Conservation (phyloP, 345 rosid genomes). For the Nephelium lappaceum region DNA sequence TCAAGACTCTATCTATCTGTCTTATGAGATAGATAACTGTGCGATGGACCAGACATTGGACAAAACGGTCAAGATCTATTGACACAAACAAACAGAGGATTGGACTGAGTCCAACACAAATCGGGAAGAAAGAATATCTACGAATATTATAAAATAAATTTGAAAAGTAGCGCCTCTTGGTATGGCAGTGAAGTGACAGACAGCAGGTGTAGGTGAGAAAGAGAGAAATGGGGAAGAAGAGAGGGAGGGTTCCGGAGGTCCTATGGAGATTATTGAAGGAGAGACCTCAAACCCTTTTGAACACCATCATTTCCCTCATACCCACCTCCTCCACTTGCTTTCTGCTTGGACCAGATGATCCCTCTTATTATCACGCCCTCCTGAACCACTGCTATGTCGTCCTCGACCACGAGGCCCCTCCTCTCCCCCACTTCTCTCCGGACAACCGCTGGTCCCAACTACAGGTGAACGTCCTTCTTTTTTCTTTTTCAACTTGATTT, state of each 20-base stretch:
- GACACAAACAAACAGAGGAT: too few relatives aligned
- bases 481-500: not conserved
- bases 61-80: too few relatives aligned
- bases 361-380: constrained; percentile 52
- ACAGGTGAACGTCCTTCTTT: constrained; percentile 34
- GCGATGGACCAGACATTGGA: too few relatives aligned
- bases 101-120: too few relatives aligned
- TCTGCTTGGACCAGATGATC: constrained; percentile 57
- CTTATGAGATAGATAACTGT: too few relatives aligned
- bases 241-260: constrained; percentile 52
- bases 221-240: constrained; percentile 40
- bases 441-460: constrained; percentile 54
- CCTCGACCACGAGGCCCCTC: constrained; percentile 46
- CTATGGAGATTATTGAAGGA: constrained; percentile 54
- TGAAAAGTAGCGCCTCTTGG: too few relatives aligned
- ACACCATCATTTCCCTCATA: constrained; percentile 42
- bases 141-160: too few relatives aligned
- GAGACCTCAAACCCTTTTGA: constrained; percentile 45
- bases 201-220: not conserved
- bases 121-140: too few relatives aligned
- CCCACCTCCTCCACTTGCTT: constrained; percentile 35
- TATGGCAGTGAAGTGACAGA: too few relatives aligned
- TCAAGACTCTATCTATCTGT: too few relatives aligned
- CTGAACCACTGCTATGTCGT: constrained; percentile 62
- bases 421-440: constrained; percentile 33